A percentile compares a stretch with the other conserved stretches of the same genome.
Evolutionary conservation across 2,329 filamentous ascomycete genomes (phyloP).

Genomic region (Eutypa lata): DNA sequence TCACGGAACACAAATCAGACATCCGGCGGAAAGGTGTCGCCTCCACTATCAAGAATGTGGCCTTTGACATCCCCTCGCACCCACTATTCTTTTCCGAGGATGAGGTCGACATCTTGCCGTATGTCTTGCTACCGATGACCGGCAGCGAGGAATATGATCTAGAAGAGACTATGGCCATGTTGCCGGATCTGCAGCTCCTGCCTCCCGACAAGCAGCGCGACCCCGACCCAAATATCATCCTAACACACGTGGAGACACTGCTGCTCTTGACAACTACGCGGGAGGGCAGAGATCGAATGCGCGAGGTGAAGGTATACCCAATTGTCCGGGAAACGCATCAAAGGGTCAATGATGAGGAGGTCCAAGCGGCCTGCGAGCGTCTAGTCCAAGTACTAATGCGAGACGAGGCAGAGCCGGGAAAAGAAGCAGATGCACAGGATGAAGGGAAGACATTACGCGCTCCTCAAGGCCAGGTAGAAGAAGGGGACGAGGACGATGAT

Average conservation of each 20-base stretch:
- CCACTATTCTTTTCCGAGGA: constrained; percentile 66
- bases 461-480: constrained; percentile 26
- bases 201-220: constrained; percentile 89
- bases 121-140: constrained; percentile 82
- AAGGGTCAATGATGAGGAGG: constrained; percentile 72
- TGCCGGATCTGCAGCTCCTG: constrained; percentile 84
- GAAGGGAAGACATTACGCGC: constrained; percentile 28
- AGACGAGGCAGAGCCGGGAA: constrained; percentile 60
- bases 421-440: constrained; percentile 35
- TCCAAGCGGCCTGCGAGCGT: constrained; percentile 81
- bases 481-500: constrained; percentile 34
- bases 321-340: constrained; percentile 84
- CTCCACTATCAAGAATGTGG: constrained; percentile 88
- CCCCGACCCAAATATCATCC: constrained; percentile 69
- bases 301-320: constrained; percentile 79
- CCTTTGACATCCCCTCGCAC: constrained; percentile 78
- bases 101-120: constrained; percentile 79
- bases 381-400: constrained; percentile 86
- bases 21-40: constrained; percentile 92
- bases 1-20: constrained; percentile 83
- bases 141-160: constrained; percentile 85
- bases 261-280: constrained; percentile 77
- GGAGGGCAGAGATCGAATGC: constrained; percentile 70
- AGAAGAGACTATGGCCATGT: constrained; percentile 82
- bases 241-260: constrained; percentile 86